Base-by-base conservation (phyloP, 1,284 basidiomycete species). In the Golubevia sp. region DNA sequence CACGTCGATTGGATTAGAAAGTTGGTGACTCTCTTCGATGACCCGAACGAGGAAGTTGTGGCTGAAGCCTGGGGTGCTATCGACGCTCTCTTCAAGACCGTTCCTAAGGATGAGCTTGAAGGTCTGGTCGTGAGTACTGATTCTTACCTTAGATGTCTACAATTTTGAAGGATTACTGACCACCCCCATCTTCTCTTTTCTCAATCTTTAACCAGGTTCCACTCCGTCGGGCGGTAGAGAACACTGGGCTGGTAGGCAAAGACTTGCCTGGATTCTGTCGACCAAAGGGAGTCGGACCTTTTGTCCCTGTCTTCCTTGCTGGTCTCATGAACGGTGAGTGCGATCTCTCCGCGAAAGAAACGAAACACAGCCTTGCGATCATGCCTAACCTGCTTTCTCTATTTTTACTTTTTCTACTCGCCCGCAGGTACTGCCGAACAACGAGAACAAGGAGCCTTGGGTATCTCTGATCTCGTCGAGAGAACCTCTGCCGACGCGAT, bases 1-100 rank as follows among this genome's bases (percentile, higher is more conserved):
- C 89, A 92, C 18, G 87, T 94, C 61, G 94, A 98, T 84, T 98
- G 95, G 94, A 89, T 99, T 63, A 90, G 95, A n/a, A 92, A 94
- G 74, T 88, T 99, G 15, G 87, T 99, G 2, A 89, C 92, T 0
- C 86, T 93, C 2, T 87, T 97, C 64, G 95, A 96, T 74, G 96
- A 98, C 78, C 85, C 86, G 5, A 88, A 90, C 66, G 86, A 89
- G 1, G 83, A 86, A 0, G 93, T 98, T 3, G 90, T 96, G 73
- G 90, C 89, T 1, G 90, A 91, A 0, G 93, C 95, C 1, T 92
- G 91, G 90, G 86, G 87, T 49, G 90, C 94, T 0, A 86, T 99
- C 52, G 94, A 97, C 59, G 88, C 88, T 13, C 93, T 97, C 72
- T 89, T 97, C 84, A 97, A 95, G 85, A 91, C 91, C 0, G 86